Base-by-base conservation (phyloP, 768 basidiomycete species). In the Ramaria rubella region DNA sequence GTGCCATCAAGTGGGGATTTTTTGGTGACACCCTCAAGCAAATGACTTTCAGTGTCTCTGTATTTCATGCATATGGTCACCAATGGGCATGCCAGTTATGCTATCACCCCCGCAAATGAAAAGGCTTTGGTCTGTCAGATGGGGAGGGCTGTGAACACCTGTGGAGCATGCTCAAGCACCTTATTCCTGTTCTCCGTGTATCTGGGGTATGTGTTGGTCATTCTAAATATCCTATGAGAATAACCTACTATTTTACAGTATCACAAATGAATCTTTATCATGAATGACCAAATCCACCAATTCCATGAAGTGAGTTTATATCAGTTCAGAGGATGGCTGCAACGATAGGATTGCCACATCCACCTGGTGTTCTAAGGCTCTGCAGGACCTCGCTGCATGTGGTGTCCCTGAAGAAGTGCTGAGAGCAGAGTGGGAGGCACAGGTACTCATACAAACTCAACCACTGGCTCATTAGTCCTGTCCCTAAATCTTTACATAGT, bases 11-110 rank as follows among this genome's bases (percentile, higher is more conserved):
- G 58, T 60, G 48, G 21, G 56, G 36, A 12, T 40, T 58, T 19
- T 40, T 63, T 48, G 52, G 52, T 0, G 49, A 57, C 26, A 53
- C 71, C 27, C 33, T 36, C 0, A 36, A 50, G 2, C 62, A 70
- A 0, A 6, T 75, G 3, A 15, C 40, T 0, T 73, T 72, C 43
- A 67, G 64, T 0, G 72, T 70, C 0, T 68, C 65, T 5, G 72
- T 69, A 1, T 70, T 76, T 67, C 75, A 77, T 58, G 71, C 69
- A 0, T 74, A 72, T 51, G 69, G 67, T 17, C 73, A 74, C 49
- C n/a, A n/a, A n/a, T n/a, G n/a, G n/a, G n/a, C n/a, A n/a, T n/a
- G n/a, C n/a, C n/a, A n/a, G n/a, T n/a, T 76, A 1, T 36, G 66
- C 0, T 73, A 72, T 48, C 70, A 72, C 42, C 73, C 68, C 1